Base-by-base conservation (phyloP, 1,139 yeast species). In the Debaryomycetaceae sp. region DNA sequence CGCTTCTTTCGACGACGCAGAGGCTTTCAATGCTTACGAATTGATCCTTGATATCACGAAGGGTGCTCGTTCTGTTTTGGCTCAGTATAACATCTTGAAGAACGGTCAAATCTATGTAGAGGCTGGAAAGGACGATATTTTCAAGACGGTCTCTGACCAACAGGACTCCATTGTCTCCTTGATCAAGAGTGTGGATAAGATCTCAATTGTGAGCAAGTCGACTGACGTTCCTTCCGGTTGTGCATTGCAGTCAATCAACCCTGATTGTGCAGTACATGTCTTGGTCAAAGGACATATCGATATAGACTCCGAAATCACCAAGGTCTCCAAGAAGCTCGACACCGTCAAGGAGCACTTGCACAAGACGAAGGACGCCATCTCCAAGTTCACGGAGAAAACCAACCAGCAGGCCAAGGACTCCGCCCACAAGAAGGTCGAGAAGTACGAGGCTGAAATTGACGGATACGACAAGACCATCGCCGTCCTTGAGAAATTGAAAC, bases 241-340 rank as follows among this genome's bases (percentile, higher is more conserved):
- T 63, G 96, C 94, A 34, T 78, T 88, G 51, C 83, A 81, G 52
- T 79, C 95, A 39, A 86, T 91, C 46, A 79, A 80, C 42, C 84
- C 95, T 34, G 84, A 79, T 38, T 83, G 88, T 58, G 84, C 83
- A 46, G 98, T 91, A 30, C 96, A 87, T 56, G 80, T 91, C 30
- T 76, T 92, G 60, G 97, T 92, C 44, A 88, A 88, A 75, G 98
- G 98, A 41, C 94, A 87, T 61, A 82, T 92, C 53, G 97, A 92
- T 61, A 79, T 91, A 54, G 97, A 89, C 54, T 83, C 86, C 38
- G 98, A 92, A 67, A 87, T 92, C 55, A 59, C 74, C 51, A 92
- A 91, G 76, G 95, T 91, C 35, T 64, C 73, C 55, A 81, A 80
- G 76, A 89, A 86, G 70, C 75, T 89, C 57, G 74, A 66, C 42